phyloP scores from a whole-genome alignment of 2,329 filamentous ascomycete genomes.

The Calonectria crousiana region DNA sequence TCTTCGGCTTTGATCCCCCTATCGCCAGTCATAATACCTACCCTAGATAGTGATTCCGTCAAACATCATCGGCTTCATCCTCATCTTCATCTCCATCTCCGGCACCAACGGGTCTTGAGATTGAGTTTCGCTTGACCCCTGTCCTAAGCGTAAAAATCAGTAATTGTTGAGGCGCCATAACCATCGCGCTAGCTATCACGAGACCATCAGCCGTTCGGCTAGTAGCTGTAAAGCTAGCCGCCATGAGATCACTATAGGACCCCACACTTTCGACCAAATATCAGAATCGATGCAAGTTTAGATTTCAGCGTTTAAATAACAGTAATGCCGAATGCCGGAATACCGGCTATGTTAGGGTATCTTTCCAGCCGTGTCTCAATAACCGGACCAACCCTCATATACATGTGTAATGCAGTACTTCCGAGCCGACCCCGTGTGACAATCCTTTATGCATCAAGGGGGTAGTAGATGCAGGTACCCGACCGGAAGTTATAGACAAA shows the following conservation, averaged over 20 bases:
- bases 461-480: slow-evolving; percentile 86
- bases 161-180: background rate
- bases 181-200: background rate
- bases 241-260: background rate
- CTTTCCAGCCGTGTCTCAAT: slow-evolving; percentile 2
- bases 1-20: background rate
- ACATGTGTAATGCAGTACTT: background rate
- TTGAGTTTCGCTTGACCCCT: background rate
- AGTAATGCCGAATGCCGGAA: background rate
- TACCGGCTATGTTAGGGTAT: background rate
- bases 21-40: background rate
- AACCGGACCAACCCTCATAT: background rate
- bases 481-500: slow-evolving; percentile 95
- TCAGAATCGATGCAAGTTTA: background rate
- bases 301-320: background rate
- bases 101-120: background rate
- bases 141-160: background rate
- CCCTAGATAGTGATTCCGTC: background rate
- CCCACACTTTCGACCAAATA: background rate
- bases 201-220: background rate
- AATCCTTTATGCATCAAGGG: slow-evolving; percentile 65
- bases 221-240: background rate
- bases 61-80: background rate
- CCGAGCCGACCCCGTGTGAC: background rate
- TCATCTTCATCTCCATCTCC: background rate